Evolutionary conservation across 2,329 filamentous ascomycete species (phyloP).

Genomic region (Neonectria coccinea): DNA sequence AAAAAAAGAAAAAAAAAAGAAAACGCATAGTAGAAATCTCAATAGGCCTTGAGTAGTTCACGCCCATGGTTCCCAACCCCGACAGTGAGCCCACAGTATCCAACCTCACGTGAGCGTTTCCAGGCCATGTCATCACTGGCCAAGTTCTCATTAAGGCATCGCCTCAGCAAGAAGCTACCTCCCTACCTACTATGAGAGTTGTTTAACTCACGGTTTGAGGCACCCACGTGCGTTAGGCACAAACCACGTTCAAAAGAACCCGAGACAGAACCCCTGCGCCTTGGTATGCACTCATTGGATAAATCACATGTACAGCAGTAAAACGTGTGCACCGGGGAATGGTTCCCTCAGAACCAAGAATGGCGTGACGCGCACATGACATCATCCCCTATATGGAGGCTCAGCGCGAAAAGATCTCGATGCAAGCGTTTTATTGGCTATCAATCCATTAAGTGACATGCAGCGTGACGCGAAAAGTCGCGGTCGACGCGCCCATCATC

Average conservation of each 20-base stretch:
- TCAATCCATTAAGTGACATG: conserved; percentile 27
- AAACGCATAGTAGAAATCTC: no score
- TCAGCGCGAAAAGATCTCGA: conserved; percentile 8
- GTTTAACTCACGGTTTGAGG: no score
- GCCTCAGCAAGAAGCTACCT: no score
- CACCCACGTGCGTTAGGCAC: neutral
- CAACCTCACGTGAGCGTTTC: no score
- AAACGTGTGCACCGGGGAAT: conserved; percentile 2
- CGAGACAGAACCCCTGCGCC: neutral
- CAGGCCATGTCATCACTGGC: no score
- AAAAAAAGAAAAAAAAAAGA: no score
- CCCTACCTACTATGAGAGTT: no score
- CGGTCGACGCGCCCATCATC: conserved; percentile 33
- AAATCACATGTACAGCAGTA: neutral
- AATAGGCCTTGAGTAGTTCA: no score
- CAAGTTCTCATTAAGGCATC: neutral
- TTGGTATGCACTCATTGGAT: neutral
- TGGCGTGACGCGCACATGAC: conserved; percentile 27
- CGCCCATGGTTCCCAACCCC: no score
- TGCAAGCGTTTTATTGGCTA: conserved; percentile 38
- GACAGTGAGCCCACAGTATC: no score
- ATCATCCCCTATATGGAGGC: conserved; percentile 35
- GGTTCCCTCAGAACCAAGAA: neutral
- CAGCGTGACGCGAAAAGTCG: conserved; percentile 40
- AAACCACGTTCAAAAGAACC: neutral